phyloP scores from a whole-genome alignment of 352 stramenopile species.

The Globisporangium acanthophoron region DNA sequence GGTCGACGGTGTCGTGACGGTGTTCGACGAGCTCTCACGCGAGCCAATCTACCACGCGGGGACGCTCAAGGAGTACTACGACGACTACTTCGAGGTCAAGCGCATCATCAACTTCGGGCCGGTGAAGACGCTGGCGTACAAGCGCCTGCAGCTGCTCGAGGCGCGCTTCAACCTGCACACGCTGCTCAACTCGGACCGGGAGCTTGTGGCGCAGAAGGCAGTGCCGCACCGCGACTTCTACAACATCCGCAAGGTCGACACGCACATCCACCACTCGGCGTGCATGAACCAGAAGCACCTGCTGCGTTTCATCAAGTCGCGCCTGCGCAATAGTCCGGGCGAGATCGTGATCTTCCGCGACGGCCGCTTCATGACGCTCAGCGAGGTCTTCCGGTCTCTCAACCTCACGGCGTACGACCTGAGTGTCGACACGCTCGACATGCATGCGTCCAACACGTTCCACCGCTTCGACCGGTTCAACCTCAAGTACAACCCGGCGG shows the following conservation, averaged over 20 bases:
- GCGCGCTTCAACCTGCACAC: conserved; percentile 95
- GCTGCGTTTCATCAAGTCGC: conserved; percentile 89
- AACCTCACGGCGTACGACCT: conserved; percentile 97
- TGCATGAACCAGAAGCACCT: conserved; percentile 97
- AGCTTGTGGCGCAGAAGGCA: conserved; percentile 93
- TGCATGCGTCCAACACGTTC: conserved; percentile 99
- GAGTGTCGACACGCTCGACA: conserved; percentile 98
- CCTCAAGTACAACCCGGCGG: conserved; percentile 97
- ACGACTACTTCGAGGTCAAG: conserved; percentile 76
- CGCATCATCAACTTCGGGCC: conserved; percentile 85
- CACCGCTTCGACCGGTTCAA: conserved; percentile 99
- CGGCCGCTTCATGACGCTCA: conserved; percentile 94
- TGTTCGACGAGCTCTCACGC: conserved; percentile 24
- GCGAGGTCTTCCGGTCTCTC: conserved; percentile 91
- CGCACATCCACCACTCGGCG: conserved; percentile 97
- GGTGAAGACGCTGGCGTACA: conserved; percentile 85
- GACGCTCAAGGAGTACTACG: conserved; percentile 57
- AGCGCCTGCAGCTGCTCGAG: conserved; percentile 87
- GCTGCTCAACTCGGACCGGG: conserved; percentile 93
- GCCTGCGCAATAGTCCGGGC: conserved; percentile 68
- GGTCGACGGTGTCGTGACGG: conserved; percentile 52
- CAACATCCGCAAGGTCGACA: conserved; percentile 98
- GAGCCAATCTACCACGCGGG: conserved; percentile 37
- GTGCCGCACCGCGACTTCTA: conserved; percentile 99
- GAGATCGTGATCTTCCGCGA: conserved; percentile 96